These are phyloP conservation scores for Rhynchospora tenuis DNA, from an alignment of 176 grass and related monocot species.

Conservation along the genomic window DNA sequence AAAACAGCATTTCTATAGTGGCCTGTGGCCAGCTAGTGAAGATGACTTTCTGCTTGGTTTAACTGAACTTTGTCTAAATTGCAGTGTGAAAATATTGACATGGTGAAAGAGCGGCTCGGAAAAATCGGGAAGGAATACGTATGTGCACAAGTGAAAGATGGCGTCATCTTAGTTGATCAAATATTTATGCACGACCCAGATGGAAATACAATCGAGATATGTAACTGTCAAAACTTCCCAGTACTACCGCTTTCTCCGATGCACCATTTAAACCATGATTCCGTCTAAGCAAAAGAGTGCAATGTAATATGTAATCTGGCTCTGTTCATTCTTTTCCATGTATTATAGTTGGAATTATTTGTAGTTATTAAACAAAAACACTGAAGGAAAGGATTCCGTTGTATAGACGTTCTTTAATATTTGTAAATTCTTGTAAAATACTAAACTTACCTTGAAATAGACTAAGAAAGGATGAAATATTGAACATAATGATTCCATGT, in stretches of 20 bases:
- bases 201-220: slow-evolving; percentile 73
- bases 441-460: not conserved
- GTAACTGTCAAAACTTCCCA: slow-evolving; percentile 61
- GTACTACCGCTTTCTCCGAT: slow-evolving; percentile 23
- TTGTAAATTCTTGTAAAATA: not conserved
- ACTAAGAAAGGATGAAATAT: not conserved
- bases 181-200: slow-evolving; percentile 90
- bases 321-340: not conserved
- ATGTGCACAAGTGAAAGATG: slow-evolving; percentile 32
- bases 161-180: slow-evolving; percentile 47
- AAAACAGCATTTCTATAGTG: not conserved
- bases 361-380: not conserved
- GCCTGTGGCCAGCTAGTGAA: no score
- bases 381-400: not conserved
- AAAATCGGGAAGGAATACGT: slow-evolving; percentile 38
- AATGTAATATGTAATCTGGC: not conserved
- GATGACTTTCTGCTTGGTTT: not conserved
- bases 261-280: not conserved
- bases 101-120: slow-evolving; percentile 31
- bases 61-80: slow-evolving; percentile 10
- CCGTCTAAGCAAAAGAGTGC: not conserved
- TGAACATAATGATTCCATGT: not conserved
- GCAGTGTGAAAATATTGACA: slow-evolving; percentile 51
- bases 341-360: not conserved
- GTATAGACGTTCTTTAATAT: not conserved